Conservation (phyloP, 2,329 filamentous ascomycete genomes). For the Aspergillus novofumigatus region DNA sequence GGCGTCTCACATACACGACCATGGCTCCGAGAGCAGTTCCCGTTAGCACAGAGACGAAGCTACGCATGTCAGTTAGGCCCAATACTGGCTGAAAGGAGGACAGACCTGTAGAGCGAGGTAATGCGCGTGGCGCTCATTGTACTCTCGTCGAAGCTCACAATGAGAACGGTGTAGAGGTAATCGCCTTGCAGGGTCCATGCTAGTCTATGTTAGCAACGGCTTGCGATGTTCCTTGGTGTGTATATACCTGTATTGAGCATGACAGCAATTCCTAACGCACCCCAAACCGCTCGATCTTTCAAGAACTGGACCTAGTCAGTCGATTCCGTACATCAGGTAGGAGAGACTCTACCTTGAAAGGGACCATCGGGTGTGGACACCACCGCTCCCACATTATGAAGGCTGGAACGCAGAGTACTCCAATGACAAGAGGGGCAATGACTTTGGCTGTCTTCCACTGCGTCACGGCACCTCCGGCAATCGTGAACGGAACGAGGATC, state of each 20-base stretch:
- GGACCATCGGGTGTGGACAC: conserved; percentile 52
- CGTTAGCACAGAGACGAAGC: conserved; percentile 53
- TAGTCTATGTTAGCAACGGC: conserved; percentile 10
- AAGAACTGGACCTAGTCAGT: conserved; percentile 39
- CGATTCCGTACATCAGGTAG: neutral
- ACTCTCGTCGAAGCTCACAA: conserved; percentile 59
- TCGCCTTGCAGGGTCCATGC: conserved; percentile 61
- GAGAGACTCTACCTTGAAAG: conserved; percentile 44
- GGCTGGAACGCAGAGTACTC: conserved; percentile 45
- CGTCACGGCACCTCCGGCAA: conserved; percentile 48
- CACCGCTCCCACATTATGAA: conserved; percentile 55
- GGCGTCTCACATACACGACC: conserved; percentile 54
- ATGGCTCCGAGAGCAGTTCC: conserved; percentile 55
- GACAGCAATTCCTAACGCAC: conserved; percentile 53
- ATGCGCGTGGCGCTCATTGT: conserved; percentile 56
- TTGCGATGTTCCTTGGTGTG: conserved; percentile 17
- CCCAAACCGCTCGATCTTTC: conserved; percentile 63
- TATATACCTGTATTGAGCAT: conserved; percentile 25
- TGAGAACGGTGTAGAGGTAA: conserved; percentile 60
- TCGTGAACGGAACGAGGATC: conserved; percentile 54
- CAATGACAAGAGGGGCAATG: conserved; percentile 50
- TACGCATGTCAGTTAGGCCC: conserved; percentile 8
- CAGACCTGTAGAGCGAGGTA: conserved; percentile 52
- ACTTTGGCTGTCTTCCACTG: conserved; percentile 52
- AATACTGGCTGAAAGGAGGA: neutral